Conservation (phyloP, 2,329 filamentous ascomycete species). For the Neophaeococcomyces mojaviensis region DNA sequence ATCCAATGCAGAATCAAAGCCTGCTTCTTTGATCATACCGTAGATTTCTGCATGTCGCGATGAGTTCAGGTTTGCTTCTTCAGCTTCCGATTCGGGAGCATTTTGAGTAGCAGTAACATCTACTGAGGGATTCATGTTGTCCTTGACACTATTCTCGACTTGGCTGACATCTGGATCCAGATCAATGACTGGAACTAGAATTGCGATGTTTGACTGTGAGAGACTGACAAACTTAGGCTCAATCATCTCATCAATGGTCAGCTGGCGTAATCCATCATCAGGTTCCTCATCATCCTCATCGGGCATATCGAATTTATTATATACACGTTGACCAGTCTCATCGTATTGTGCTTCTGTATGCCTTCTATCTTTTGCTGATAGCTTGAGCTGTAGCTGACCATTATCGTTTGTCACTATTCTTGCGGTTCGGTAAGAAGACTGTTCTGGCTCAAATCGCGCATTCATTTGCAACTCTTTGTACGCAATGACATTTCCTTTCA, state of each 20-base stretch:
- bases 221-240: slow-evolving; percentile 55
- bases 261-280: slow-evolving; percentile 54
- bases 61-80: slow-evolving; percentile 20
- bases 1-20: slow-evolving; percentile 40
- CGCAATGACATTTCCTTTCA: slow-evolving; percentile 35
- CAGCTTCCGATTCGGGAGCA: slow-evolving; percentile 15
- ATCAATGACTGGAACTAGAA: neutral
- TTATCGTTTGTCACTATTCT: slow-evolving; percentile 52
- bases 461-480: slow-evolving; percentile 43
- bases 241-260: slow-evolving; percentile 57
- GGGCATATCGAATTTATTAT: slow-evolving; percentile 68
- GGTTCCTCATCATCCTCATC: slow-evolving; percentile 49
- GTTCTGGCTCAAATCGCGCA: slow-evolving; percentile 39
- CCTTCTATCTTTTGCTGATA: slow-evolving; percentile 63
- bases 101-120: slow-evolving; percentile 10
- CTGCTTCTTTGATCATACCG: slow-evolving; percentile 41
- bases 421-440: slow-evolving; percentile 56
- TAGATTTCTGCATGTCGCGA: slow-evolving; percentile 36
- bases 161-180: too few relatives aligned
- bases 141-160: too few relatives aligned
- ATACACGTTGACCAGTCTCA: slow-evolving; percentile 63
- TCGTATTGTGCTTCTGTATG: slow-evolving; percentile 50
- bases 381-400: slow-evolving; percentile 50
- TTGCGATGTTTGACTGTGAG: neutral
- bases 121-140: too few relatives aligned